Evolutionary conservation across 129 eudicot species (phyloP), one percentile per base, ranked within the genome.

Genomic region (Flaveria trinervia): DNA sequence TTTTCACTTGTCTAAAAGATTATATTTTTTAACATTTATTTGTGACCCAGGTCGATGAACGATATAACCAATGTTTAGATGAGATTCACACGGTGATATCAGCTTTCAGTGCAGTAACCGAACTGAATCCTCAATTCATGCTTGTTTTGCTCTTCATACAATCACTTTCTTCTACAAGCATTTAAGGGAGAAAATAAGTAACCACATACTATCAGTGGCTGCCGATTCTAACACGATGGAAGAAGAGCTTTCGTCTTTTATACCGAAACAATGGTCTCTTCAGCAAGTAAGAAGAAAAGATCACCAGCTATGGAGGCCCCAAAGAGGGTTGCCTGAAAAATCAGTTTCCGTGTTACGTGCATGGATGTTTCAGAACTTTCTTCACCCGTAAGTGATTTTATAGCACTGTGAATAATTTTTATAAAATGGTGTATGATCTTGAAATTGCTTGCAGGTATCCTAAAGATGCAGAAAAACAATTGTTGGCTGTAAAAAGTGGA

Each of bases 321-420:
- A 94, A 62, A 86, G 98, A 91, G 98, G 98, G 44, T 81, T 94
- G 81, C 98, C 98, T 0, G 98, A 94, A 79, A 89, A 85, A 83
- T 89, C 98, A 13, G 97, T 94, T 60, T 89, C 97, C 5, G 93
- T 94, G 71, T 74, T 94, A 54, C 90, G 97, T 25, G 93, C 97
- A 41, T 94, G 98, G 98, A 94, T 94, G 98, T 94, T 94, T 75
- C 97, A 94, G 72, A 94, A 94, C 79, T 94, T 94, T 67, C 98
- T 94, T 82, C 98, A 94, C 71, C 98, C 98, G 98, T 94, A 75
- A 84, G 93, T 41, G 11, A 68, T 84, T 59, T 30, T 6, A 51
- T 14, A 15, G 55, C 17, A 5, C 25, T 55, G 26, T 2, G 16
- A 69, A 4, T 14, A 17, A 59, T 22, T 9, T 22, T 54, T 49